Evolutionary conservation across 2,329 filamentous ascomycete species (phyloP).

Genomic region (Talaromyces atroroseus): DNA sequence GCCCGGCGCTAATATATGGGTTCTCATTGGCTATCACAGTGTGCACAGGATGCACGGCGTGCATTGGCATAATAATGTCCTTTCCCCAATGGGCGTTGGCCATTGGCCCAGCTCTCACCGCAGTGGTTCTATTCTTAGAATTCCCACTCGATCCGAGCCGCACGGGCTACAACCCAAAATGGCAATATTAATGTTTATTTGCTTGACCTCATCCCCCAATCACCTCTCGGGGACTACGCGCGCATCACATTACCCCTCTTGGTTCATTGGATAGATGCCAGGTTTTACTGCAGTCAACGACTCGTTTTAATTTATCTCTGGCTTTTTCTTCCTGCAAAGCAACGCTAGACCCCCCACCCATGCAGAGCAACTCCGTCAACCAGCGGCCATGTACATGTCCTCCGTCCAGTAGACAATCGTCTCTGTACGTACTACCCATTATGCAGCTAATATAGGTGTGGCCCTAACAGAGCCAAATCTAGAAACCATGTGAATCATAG

Average conservation of each 20-base stretch:
- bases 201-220: slow-evolving; percentile 6
- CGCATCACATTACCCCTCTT: slow-evolving; percentile 3
- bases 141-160: slow-evolving; percentile 4
- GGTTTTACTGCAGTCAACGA: not conserved
- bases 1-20: slow-evolving; percentile 3
- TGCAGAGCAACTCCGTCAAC: slow-evolving; percentile 2
- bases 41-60: not conserved
- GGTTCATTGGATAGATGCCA: not conserved
- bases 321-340: slow-evolving; percentile 1
- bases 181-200: not conserved
- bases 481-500: slow-evolving; percentile 7
- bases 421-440: not conserved
- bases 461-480: not conserved
- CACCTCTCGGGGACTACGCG: slow-evolving; percentile 4
- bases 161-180: not conserved
- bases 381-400: slow-evolving; percentile 6
- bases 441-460: not conserved
- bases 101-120: not conserved
- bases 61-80: not conserved
- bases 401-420: not conserved
- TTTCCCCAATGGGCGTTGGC: not conserved
- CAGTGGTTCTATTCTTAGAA: slow-evolving; percentile 10
- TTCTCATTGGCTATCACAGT: slow-evolving; percentile 6
- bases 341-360: slow-evolving; percentile 2
- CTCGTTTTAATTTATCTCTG: not conserved